Base-by-base conservation (phyloP, 345 rosid species). In the Firmiana major region DNA sequence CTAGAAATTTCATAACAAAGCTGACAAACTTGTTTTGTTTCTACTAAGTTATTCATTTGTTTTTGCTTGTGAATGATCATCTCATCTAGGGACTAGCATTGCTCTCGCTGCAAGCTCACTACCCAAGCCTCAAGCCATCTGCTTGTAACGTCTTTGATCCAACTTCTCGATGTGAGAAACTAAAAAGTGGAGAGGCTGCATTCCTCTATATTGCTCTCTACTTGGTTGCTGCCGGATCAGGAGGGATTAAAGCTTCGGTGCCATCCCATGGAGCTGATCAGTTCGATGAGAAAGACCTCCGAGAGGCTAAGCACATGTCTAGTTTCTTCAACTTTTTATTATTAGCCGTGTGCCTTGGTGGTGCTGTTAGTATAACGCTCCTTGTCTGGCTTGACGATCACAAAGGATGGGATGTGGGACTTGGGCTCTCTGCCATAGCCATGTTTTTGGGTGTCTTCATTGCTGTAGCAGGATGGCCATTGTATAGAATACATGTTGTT, bases 211-310 rank as follows among this genome's bases (percentile, higher is more conserved):
- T 72, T 0, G 82, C 81, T 5, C 79, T 90, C 4, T 90, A 86
- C 89, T 54, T 89, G 80, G 75, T 86, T 19, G 90, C 90, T 2
- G n/a, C 71, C 4, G 92, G 94, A 21, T 45, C 70, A 9, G 87
- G 78, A 0, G 94, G 94, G 26, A 70, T 84, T 76, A 90, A 85
- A 81, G 92, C 92, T 7, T 66, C 83, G 3, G 46, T 89, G 21
- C 90, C 90, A 2, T 11, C 91, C 5, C 87, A 86, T 48, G 92
- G 94, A 12, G 91, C 94, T 2, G 92, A 89, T 80, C 91, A 90
- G 65, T 87, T 87, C 59, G 85, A 89, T 5, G 87, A 83, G 60
- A 82, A 85, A 79, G 92, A 89, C 77, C 83, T 84, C 0, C 53
- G 12, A 65, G 92, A 90, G 81, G 82, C 83, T 28, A 81, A 48